Evolutionary conservation across 208 protist species (phyloP), one percentile per base, ranked within the genome.

Genomic region (Blastocrithidia nonstop): DNA sequence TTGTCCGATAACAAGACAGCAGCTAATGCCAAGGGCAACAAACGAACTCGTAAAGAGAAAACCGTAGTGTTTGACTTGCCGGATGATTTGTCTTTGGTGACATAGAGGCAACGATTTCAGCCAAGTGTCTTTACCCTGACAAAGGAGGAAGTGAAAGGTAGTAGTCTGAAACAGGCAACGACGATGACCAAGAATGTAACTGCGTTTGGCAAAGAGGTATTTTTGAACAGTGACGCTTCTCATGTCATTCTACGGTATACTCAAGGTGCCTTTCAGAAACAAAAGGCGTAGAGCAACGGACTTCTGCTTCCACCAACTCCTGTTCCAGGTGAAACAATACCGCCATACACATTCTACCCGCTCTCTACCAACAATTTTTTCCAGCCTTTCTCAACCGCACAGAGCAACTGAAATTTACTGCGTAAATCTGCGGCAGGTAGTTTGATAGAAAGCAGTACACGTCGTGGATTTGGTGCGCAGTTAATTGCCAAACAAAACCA

Each of bases 341-440:
- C 77, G 15, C 37, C 45, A 13, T 82, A 75, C 59, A 45, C 85
- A 29, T 71, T 74, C 7, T 73, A 64, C 37, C 77, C 82, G 4
- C 60, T 87, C 19, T 40, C 46, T 31, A 61, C 83, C 5, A 50
- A 56, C 25, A 35, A 43, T 50, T 91, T 78, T 52, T 91, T 91
- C 31, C 76, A 87, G 57, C 68, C 75, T 24, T 91, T 88, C 54
- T 73, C 53, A 42, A 88, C 82, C 1, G 11, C 55, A 1, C 61
- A 69, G 9, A 29, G 65, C 17, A 58, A 80, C 57, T 91, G 82
- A 78, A 91, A 87, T 32, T 23, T 91, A 21, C 57, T 91, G 40
- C 64, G 72, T n/a, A 91, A 91, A 57, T 76, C 76, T 8, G 81
- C 72, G 7, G 53, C 62, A 0, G 70, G 55, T 3, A 55, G 57